These are phyloP conservation scores for Leptodermis oblonga DNA, from an alignment of 257 asterid genomes.

Conservation along the genomic window DNA sequence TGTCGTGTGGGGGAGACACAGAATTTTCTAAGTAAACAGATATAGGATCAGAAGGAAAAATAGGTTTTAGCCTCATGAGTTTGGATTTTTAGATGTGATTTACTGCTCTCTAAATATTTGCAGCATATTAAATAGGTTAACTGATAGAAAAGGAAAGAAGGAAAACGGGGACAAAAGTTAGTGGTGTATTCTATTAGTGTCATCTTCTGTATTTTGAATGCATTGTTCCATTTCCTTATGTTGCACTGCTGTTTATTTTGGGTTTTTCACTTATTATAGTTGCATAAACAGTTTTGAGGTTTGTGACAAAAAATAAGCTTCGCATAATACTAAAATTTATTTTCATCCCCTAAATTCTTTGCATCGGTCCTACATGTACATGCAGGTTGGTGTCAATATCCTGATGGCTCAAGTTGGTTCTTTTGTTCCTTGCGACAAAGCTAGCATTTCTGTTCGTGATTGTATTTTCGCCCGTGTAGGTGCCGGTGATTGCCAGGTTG, in stretches of 20 bases:
- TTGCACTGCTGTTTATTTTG: conserved; percentile 1
- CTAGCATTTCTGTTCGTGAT: conserved; percentile 84
- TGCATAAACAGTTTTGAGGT: not conserved
- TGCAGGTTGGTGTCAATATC: conserved; percentile 88
- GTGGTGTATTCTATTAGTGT: not conserved
- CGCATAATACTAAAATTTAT: not conserved
- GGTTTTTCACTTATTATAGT: not conserved
- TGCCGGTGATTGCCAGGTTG: conserved; percentile 99
- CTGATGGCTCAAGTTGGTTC: conserved; percentile 97
- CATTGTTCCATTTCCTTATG: not conserved
- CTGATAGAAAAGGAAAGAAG: not conserved
- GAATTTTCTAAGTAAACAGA: not conserved
- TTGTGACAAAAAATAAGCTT: not conserved
- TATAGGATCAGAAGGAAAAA: not conserved
- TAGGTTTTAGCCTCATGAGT: not conserved
- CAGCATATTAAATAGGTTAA: not conserved
- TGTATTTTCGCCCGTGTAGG: conserved; percentile 99
- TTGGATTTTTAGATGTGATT: not conserved
- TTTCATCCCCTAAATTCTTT: conserved; percentile 9
- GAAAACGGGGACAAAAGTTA: not conserved
- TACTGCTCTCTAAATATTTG: not conserved
- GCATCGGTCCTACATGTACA: conserved; percentile 14
- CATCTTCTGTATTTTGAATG: not conserved
- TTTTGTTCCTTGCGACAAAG: conserved; percentile 85
- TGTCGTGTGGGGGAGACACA: no score